These are phyloP conservation scores for Lecanicillium sp. DNA, from an alignment of 2,329 filamentous ascomycete genomes.

Conservation along the genomic window DNA sequence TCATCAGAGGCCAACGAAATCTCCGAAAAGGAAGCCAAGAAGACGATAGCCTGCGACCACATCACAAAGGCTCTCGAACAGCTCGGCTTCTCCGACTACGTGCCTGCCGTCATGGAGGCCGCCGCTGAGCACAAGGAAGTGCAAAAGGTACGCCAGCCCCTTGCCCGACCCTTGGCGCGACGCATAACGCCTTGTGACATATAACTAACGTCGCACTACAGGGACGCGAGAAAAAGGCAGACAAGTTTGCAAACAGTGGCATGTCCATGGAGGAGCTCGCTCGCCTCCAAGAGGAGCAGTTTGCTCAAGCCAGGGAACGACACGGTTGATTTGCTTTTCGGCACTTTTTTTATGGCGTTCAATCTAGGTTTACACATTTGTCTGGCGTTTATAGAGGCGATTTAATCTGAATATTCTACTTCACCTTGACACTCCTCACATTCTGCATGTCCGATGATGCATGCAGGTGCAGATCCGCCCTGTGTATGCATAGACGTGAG, in stretches of 20 bases:
- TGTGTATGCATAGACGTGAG: too few relatives aligned
- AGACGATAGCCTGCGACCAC: conserved; percentile 97
- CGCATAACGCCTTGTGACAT: background rate
- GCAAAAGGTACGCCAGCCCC: conserved; percentile 61
- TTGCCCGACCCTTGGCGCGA: background rate
- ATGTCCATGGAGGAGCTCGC: conserved; percentile 87
- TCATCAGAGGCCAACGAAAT: conserved; percentile 99
- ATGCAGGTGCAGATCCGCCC: too few relatives aligned
- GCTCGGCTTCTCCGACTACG: conserved; percentile 88
- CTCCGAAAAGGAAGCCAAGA: conserved; percentile 96
- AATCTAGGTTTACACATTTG: background rate
- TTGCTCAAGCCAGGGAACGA: conserved; percentile 60
- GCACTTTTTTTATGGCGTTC: conserved; percentile 6
- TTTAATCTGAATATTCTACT: background rate
- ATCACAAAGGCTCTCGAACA: conserved; percentile 92
- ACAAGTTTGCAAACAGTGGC: conserved; percentile 93
- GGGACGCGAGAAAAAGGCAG: conserved; percentile 94
- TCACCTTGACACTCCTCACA: background rate
- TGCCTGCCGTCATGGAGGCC: conserved; percentile 78
- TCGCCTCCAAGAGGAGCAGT: conserved; percentile 84
- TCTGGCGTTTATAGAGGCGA: conserved; percentile 13
- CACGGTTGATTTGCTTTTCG: conserved; percentile 23
- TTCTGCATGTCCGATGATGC: too few relatives aligned
- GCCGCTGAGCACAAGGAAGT: conserved; percentile 89
- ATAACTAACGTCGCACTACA: conserved; percentile 46